Evolutionary conservation across 345 rosid species (phyloP).

Genomic region (Rhizophora mangle): DNA sequence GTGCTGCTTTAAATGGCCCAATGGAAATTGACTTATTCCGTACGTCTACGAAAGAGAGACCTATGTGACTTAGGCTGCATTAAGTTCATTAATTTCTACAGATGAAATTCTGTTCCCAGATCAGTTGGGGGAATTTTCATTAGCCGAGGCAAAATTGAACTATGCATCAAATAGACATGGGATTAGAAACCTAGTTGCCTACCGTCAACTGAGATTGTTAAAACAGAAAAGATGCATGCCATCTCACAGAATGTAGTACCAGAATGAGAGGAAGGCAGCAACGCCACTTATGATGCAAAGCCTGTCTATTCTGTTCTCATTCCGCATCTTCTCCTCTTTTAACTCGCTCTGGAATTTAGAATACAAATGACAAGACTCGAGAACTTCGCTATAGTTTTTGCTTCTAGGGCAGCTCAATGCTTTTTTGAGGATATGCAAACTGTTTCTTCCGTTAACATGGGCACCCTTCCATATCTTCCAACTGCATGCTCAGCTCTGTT

Average conservation of each 20-base stretch:
- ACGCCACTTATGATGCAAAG: constrained; percentile 59
- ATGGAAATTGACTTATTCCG: too few relatives aligned
- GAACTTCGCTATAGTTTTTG: constrained; percentile 65
- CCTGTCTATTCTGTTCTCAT: constrained; percentile 60
- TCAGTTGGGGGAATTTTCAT: constrained; percentile 6
- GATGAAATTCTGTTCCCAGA: not conserved
- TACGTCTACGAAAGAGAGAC: not conserved
- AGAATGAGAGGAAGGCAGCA: constrained; percentile 58
- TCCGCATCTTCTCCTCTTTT: constrained; percentile 71
- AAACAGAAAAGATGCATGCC: not conserved
- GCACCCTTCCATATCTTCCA: constrained; percentile 86
- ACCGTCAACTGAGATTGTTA: constrained; percentile 8
- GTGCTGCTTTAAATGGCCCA: not conserved
- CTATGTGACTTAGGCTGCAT: not conserved
- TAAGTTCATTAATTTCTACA: not conserved
- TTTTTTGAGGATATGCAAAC: constrained; percentile 60
- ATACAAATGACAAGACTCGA: constrained; percentile 65
- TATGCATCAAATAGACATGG: constrained; percentile 19
- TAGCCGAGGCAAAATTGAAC: constrained; percentile 32
- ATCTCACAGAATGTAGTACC: constrained; percentile 54
- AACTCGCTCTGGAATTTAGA: constrained; percentile 62
- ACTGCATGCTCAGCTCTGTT: constrained; percentile 73
- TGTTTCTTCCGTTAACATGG: constrained; percentile 69
- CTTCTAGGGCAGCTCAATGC: constrained; percentile 63
- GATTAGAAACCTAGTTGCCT: constrained; percentile 16